phyloP scores from a whole-genome alignment of 495 filamentous ascomycete genomes.

The Penicillium simplicissimum region DNA sequence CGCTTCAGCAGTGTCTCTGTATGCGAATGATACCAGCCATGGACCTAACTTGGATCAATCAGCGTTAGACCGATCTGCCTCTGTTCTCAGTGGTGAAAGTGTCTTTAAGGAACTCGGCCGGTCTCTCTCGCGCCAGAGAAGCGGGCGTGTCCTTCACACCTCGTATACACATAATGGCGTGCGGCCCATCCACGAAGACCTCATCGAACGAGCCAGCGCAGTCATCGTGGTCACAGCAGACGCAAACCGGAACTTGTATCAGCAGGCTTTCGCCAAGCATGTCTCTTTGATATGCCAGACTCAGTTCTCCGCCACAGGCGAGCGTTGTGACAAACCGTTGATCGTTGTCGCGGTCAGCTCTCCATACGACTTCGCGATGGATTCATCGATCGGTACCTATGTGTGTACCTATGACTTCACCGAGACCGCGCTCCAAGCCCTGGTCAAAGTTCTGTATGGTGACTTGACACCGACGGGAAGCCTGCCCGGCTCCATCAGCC shows the following conservation, averaged over 20 bases:
- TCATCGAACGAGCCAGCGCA: constrained; percentile 81
- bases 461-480: constrained; percentile 70
- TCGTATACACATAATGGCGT: constrained; percentile 91
- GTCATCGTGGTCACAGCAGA: constrained; percentile 89
- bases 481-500: constrained; percentile 77
- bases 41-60: constrained; percentile 54
- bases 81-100: constrained; percentile 82
- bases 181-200: constrained; percentile 82
- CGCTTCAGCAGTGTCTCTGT: constrained; percentile 69
- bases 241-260: constrained; percentile 86
- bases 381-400: constrained; percentile 80
- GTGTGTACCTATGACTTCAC: constrained; percentile 94
- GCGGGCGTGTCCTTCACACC: constrained; percentile 81
- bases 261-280: constrained; percentile 89
- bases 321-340: constrained; percentile 63
- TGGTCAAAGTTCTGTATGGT: constrained; percentile 80
- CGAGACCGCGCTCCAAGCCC: constrained; percentile 78
- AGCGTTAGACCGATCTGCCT: constrained; percentile 59
- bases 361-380: constrained; percentile 94
- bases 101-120: constrained; percentile 83
- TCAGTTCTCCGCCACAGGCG: constrained; percentile 53
- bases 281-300: constrained; percentile 92
- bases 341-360: constrained; percentile 89
- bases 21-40: constrained; percentile 50
- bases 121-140: constrained; percentile 76